These are phyloP conservation scores for Stenogyne calaminthoides DNA, from an alignment of 305 asterid species.

Conservation along the genomic window DNA sequence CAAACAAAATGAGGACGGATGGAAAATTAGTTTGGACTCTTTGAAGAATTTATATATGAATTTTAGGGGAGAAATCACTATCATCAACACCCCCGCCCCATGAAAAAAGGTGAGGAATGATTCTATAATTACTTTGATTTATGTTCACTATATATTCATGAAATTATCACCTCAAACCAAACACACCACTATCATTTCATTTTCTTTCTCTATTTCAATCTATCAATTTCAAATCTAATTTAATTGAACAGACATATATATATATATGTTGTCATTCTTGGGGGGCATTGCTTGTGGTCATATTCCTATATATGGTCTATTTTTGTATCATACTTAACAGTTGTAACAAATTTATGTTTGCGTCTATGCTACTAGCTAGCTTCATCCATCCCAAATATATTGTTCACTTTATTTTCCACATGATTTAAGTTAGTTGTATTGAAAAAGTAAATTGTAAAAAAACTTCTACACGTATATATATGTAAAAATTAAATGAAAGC, in stretches of 20 bases:
- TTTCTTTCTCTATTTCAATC: neutral
- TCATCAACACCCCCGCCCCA: too few species aligned
- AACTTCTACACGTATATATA: too few species aligned
- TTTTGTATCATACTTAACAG: neutral
- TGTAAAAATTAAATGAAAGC: neutral
- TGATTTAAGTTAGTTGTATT: neutral
- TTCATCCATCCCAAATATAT: neutral
- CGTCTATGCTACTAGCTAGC: neutral
- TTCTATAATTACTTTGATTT: too few species aligned
- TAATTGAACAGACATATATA: slow-evolving; percentile 28
- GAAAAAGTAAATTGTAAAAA: neutral
- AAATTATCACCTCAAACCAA: too few species aligned
- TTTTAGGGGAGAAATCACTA: too few species aligned
- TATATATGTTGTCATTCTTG: slow-evolving; percentile 25
- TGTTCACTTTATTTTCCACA: neutral
- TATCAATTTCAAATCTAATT: slow-evolving; percentile 33
- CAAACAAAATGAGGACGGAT: too few species aligned
- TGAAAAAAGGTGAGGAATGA: too few species aligned
- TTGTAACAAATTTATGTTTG: neutral
- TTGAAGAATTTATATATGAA: too few species aligned
- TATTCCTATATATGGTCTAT: neutral
- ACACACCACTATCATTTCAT: too few species aligned
- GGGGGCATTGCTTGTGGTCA: slow-evolving; percentile 9
- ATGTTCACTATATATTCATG: too few species aligned
- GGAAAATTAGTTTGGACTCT: too few species aligned